Evolutionary conservation across 345 rosid species (phyloP).

Genomic region (Acer negundo): DNA sequence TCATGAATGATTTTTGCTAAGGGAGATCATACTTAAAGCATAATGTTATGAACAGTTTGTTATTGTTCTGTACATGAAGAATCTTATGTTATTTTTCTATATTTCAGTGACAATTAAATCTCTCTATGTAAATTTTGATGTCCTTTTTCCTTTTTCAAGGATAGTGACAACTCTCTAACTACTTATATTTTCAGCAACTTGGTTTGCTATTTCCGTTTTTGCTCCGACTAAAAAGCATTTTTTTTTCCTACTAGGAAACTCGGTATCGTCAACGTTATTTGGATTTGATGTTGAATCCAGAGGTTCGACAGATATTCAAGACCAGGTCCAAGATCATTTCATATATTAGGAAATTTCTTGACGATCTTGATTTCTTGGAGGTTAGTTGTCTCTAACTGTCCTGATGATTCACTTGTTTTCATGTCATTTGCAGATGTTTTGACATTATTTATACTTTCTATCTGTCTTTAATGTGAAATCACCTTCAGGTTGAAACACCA

Average conservation of each 20-base stretch:
- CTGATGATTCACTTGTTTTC: background rate
- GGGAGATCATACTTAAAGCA: background rate
- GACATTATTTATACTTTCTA: background rate
- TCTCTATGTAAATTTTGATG: background rate
- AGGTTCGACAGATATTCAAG: slow-evolving; percentile 74
- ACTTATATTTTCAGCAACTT: background rate
- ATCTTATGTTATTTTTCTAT: background rate
- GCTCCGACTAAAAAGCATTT: background rate
- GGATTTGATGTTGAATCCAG: slow-evolving; percentile 82
- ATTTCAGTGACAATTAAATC: background rate
- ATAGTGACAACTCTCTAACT: background rate
- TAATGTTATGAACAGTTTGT: background rate
- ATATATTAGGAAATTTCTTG: slow-evolving; percentile 71
- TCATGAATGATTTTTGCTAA: background rate
- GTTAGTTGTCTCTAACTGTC: slow-evolving; percentile 35
- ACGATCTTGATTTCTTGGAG: slow-evolving; percentile 74
- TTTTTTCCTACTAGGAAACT: slow-evolving; percentile 59
- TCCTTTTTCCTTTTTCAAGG: background rate
- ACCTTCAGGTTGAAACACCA: slow-evolving; percentile 84
- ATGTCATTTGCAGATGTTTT: background rate
- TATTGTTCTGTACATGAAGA: background rate
- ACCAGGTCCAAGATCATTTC: slow-evolving; percentile 64
- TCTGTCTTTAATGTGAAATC: background rate
- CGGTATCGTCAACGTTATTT: slow-evolving; percentile 90
- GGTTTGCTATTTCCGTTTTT: background rate